Percentiles rank a stretch among this genome's conserved stretches.
These are phyloP conservation scores for Kwoniella sp. DNA, from an alignment of 768 basidiomycete species.

Conservation along the genomic window DNA sequence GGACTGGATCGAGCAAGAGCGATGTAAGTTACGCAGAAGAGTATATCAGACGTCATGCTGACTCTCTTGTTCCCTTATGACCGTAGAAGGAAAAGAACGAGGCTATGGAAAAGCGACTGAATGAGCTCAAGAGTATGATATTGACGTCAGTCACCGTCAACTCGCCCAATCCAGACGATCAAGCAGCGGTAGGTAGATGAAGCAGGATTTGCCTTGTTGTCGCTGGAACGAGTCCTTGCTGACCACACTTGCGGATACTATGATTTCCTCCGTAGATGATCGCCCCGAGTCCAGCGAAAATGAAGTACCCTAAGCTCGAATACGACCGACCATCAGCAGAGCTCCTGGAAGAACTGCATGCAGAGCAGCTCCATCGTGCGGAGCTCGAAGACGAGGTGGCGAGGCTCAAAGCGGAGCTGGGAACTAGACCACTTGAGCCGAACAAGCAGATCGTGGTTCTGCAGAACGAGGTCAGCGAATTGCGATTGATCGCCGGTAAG, in stretches of 20 bases:
- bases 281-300: conserved; percentile 78
- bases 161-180: conserved; percentile 13
- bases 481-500: conserved; percentile 63
- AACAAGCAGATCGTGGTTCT: conserved; percentile 74
- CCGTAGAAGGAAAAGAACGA: conserved; percentile 39
- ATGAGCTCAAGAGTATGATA: conserved; percentile 54
- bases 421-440: conserved; percentile 73
- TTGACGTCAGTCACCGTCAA: conserved; percentile 76
- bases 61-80: too few relatives aligned
- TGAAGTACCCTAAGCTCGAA: conserved; percentile 61
- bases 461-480: conserved; percentile 72
- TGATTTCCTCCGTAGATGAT: conserved; percentile 55
- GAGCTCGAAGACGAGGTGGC: conserved; percentile 81
- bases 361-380: conserved; percentile 74
- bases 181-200: conserved; percentile 59
- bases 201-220: neutral
- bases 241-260: neutral
- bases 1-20: neutral
- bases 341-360: conserved; percentile 85
- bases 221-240: too few relatives aligned
- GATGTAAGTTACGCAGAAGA: conserved; percentile 20
- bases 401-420: conserved; percentile 75
- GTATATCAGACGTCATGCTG: neutral
- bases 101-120: conserved; percentile 46
- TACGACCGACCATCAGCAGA: conserved; percentile 88